phyloP scores from a whole-genome alignment of 495 filamentous ascomycete genomes.

The Hypoxylon lienhwacheense region DNA sequence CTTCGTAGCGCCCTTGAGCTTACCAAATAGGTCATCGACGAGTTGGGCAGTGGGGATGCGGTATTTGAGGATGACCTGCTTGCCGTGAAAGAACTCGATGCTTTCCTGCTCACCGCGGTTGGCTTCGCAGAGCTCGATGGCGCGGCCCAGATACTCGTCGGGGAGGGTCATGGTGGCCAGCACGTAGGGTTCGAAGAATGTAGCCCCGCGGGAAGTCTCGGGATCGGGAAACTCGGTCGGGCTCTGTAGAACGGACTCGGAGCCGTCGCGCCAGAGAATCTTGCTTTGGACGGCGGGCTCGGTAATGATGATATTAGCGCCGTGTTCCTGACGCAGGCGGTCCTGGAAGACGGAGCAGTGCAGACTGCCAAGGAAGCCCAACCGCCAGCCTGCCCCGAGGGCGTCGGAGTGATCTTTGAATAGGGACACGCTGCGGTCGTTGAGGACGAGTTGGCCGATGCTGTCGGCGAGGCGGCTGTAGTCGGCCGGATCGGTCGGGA shows the following conservation, averaged over 20 bases:
- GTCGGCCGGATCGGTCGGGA: conserved; percentile 85
- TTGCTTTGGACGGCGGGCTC: conserved; percentile 93
- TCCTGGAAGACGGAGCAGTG: conserved; percentile 99
- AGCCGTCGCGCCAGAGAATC: conserved; percentile 73
- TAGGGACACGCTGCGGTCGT: conserved; percentile 91
- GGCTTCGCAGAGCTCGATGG: conserved; percentile 91
- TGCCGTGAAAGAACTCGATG: conserved; percentile 88
- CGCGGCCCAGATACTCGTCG: conserved; percentile 88
- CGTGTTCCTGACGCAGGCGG: conserved; percentile 91
- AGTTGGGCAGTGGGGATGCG: conserved; percentile 82
- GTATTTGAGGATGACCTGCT: conserved; percentile 94
- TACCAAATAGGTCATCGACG: conserved; percentile 97
- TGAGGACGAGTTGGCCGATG: conserved; percentile 89
- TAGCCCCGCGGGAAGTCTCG: conserved; percentile 58
- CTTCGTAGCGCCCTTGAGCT: conserved; percentile 83
- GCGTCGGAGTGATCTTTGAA: conserved; percentile 94
- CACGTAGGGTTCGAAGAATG: conserved; percentile 83
- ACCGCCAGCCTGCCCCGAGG: conserved; percentile 87
- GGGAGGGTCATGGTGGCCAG: conserved; percentile 85
- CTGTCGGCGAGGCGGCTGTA: conserved; percentile 89
- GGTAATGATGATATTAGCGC: conserved; percentile 93
- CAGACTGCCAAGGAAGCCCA: conserved; percentile 93
- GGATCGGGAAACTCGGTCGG: conserved; percentile 83
- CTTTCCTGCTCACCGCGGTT: conserved; percentile 85
- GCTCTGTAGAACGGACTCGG: conserved; percentile 74